These are phyloP conservation scores for Fennellomyces sp. DNA, from an alignment of 371 early-diverging fungal genomes.

Conservation along the genomic window DNA sequence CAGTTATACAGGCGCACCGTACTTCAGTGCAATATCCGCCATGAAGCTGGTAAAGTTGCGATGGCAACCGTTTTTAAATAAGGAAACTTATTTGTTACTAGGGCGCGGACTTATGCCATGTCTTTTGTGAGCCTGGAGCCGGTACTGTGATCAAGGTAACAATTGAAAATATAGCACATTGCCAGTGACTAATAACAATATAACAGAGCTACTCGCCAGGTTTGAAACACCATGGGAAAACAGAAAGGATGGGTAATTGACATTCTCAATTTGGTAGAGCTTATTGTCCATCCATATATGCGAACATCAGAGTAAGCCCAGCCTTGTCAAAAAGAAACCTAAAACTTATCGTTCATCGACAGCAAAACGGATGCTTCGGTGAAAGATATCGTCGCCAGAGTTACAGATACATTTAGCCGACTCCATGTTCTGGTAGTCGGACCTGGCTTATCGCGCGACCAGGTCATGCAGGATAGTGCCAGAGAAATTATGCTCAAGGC, in stretches of 20 bases:
- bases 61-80: too few species aligned
- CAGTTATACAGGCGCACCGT: conserved; percentile 95
- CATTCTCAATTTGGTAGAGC: conserved; percentile 36
- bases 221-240: conserved; percentile 15
- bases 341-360: not conserved
- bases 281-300: conserved; percentile 71
- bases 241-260: not conserved
- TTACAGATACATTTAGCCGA: conserved; percentile 63
- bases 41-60: conserved; percentile 67
- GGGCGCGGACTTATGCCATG: conserved; percentile 92
- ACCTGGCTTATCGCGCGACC: conserved; percentile 89
- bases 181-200: too few species aligned
- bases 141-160: conserved; percentile 75
- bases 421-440: conserved; percentile 90
- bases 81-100: too few species aligned
- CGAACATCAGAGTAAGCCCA: conserved; percentile 35
- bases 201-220: conserved; percentile 61
- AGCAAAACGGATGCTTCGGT: conserved; percentile 34
- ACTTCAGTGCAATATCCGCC: conserved; percentile 82
- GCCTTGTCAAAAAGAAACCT: not conserved
- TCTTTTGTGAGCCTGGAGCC: conserved; percentile 88
- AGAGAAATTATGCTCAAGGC: conserved; percentile 64
- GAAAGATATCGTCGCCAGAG: conserved; percentile 45
- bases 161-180: not conserved
- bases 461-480: conserved; percentile 64